A percentile compares a stretch with the other conserved stretches of the same genome.
Evolutionary conservation across 768 basidiomycete genomes (phyloP).

Genomic region (Mycena filopes): DNA sequence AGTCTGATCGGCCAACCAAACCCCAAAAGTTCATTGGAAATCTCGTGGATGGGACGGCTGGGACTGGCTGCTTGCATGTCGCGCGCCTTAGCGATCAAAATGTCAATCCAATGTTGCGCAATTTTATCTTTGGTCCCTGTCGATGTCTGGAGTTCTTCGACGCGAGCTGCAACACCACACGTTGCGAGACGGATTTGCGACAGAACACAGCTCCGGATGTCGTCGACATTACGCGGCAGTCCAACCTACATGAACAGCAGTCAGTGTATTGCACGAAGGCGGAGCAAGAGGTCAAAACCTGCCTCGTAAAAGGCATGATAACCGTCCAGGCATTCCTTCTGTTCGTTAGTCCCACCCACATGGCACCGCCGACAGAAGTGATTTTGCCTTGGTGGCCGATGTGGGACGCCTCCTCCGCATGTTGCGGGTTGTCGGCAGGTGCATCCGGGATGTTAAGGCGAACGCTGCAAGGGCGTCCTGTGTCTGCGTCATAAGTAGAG

Average conservation of each 20-base stretch:
- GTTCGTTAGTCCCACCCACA: constrained; percentile 40
- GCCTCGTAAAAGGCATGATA: constrained; percentile 35
- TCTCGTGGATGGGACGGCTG: background rate
- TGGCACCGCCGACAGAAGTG: constrained; percentile 46
- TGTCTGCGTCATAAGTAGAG: constrained; percentile 20
- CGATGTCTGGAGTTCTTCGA: constrained; percentile 36
- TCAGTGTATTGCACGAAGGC: background rate
- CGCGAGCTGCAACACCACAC: constrained; percentile 32
- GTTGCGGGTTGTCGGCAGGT: constrained; percentile 48
- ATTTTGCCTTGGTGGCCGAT: constrained; percentile 49
- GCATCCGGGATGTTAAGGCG: constrained; percentile 30
- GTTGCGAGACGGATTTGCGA: constrained; percentile 36
- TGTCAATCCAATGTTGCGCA: constrained; percentile 45
- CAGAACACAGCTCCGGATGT: constrained; percentile 24
- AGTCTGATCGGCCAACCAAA: constrained; percentile 13
- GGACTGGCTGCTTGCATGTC: constrained; percentile 16
- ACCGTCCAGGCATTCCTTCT: constrained; percentile 42
- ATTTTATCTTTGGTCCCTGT: constrained; percentile 48
- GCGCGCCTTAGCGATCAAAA: constrained; percentile 32
- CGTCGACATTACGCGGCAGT: constrained; percentile 19
- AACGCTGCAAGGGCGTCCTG: constrained; percentile 19
- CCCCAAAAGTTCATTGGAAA: constrained; percentile 18
- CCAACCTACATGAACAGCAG: constrained; percentile 8
- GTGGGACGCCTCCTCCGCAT: constrained; percentile 46
- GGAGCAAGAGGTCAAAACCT: background rate